Evolutionary conservation across 805 yeast genomes (phyloP).

Genomic region (Komagataella kurtzmanii): DNA sequence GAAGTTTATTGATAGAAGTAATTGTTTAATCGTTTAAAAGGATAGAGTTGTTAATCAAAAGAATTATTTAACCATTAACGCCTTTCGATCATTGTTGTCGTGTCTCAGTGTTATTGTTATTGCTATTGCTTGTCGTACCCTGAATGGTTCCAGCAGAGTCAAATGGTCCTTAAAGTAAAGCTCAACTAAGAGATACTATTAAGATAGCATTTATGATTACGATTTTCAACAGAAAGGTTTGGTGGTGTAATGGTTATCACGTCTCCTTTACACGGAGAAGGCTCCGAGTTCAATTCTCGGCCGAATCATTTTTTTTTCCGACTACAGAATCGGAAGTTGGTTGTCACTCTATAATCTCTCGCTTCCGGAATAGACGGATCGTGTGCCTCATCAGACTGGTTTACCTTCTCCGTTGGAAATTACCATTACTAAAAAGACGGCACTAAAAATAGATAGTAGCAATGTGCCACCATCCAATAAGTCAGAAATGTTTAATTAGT

Average conservation of each 20-base stretch:
- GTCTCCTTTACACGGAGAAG: conserved; percentile 5
- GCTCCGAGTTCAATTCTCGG: conserved; percentile 4
- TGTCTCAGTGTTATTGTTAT: too few species aligned
- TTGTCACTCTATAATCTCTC: neutral
- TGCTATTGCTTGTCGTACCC: too few species aligned
- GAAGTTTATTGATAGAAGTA: neutral
- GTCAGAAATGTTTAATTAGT: neutral
- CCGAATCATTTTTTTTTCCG: conserved; percentile 1
- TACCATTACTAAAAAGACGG: neutral
- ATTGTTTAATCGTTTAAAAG: neutral
- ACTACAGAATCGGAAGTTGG: too few species aligned
- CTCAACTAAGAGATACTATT: too few species aligned
- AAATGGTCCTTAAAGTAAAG: too few species aligned
- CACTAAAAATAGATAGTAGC: neutral
- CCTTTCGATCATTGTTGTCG: too few species aligned
- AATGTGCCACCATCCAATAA: neutral
- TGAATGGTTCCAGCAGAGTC: too few species aligned
- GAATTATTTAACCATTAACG: too few species aligned
- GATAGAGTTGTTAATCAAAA: too few species aligned
- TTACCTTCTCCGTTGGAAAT: too few species aligned
- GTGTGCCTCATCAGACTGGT: too few species aligned
- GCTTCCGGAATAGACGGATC: neutral
- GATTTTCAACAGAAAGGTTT: neutral
- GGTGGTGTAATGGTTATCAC: conserved; percentile 5
- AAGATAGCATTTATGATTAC: too few species aligned